Base-by-base conservation (phyloP, 2,329 filamentous ascomycete species). In the Colletotrichum spaethianum region DNA sequence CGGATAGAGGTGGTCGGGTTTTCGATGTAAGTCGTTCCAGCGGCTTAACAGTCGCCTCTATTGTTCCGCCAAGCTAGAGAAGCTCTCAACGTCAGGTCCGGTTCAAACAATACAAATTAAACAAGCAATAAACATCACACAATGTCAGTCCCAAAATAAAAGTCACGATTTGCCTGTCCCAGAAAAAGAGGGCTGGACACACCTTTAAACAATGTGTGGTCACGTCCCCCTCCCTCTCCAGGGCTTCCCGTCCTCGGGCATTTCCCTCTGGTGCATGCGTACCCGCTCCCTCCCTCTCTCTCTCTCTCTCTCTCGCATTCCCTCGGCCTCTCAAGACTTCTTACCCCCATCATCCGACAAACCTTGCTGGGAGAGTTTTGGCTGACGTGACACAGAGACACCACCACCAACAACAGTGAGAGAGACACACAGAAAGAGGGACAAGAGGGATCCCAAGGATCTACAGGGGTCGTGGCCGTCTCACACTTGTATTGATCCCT, bases 401-500 rank as follows among this genome's bases (percentile, higher is more conserved):
- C 20, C 46, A 36, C 31, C 52, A 36, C n/a, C n/a, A 33, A 46
- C 40, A 9, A 48, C 14, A 23, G 44, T 31, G 31, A 38, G 42
- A 26, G 44, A 28, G 31, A 48, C 44, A 40, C 55, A 40, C 33
- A 46, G n/a, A 31, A n/a, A 16, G 28, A 55, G 48, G 5, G n/a
- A 11, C 9, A 3, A 38, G n/a, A 31, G 14, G 31, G 23, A 56
- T 26, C 42, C 38, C 59, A 69, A 59, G 59, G 65, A 69, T 69
- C 52, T 63, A 46, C 59, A 60, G 69, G 69, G 65, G 59, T 40
- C 65, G 44, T 28, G 23, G 23, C 59, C 65, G 69, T 72, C 69
- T 72, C 69, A 69, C 69, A 72, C 63, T 69, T 52, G 65, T 59
- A 63, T 72, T 64, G 65, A 69, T 72, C 69, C 65, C 65, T 72